Evolutionary conservation across 495 filamentous ascomycete genomes (phyloP).

Genomic region (Letharia columbiana): DNA sequence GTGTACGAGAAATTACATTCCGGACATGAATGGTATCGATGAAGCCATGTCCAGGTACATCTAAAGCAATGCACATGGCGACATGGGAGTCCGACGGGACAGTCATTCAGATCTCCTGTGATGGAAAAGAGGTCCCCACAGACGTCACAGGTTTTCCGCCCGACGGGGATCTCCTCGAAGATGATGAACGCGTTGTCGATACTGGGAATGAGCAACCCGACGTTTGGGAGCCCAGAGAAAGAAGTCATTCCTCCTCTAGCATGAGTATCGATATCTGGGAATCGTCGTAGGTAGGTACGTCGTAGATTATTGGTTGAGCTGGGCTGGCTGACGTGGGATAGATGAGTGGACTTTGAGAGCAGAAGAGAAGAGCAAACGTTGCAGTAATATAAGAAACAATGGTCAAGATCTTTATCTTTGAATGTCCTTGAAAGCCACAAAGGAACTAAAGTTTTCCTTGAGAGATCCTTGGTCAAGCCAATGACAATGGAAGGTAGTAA

Average conservation of each 20-base stretch:
- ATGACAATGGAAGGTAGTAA: no score
- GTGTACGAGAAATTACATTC: neutral
- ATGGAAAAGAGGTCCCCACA: neutral
- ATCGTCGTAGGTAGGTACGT: neutral
- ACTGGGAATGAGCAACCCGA: neutral
- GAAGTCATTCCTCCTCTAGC: neutral
- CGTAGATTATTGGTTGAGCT: neutral
- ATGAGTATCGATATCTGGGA: no score
- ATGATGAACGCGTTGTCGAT: neutral
- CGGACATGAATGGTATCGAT: neutral
- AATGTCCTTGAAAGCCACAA: no score
- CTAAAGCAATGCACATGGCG: neutral
- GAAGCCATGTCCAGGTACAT: neutral
- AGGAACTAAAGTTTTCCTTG: no score
- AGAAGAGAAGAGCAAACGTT: no score
- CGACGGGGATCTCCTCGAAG: neutral
- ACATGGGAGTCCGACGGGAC: neutral
- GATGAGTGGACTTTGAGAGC: neutral
- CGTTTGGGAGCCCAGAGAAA: neutral
- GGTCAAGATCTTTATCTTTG: no score
- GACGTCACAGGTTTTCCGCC: neutral
- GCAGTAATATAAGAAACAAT: no score
- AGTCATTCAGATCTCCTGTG: neutral
- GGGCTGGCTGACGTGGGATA: neutral
- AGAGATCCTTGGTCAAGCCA: no score